Evolutionary conservation across 805 yeast species (phyloP), one percentile per base, ranked within the genome.

Genomic region (Kluyveromyces dobzhanskii): DNA sequence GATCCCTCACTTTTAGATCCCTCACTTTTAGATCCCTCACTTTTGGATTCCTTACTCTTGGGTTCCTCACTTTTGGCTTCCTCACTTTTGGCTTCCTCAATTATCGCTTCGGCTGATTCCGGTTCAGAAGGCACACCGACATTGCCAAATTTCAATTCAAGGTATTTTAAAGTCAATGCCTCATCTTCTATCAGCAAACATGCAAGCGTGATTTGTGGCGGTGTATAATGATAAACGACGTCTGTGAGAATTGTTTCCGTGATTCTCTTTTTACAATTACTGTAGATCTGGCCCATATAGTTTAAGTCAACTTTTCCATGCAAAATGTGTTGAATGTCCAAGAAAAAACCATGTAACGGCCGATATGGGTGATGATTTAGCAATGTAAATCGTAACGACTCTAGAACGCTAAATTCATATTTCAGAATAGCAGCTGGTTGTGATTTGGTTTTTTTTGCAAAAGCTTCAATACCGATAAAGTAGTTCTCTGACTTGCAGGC

Each of bases 131-230:
- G 24, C n/a, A n/a, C n/a, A n/a, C n/a, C n/a, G n/a, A n/a, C n/a
- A 9, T 9, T 21, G 7, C 69, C 65, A 47, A 80, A 80, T 56
- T 83, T 85, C 47, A 71, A 68, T 46, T 71, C 70, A 46, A 90
- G 61, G 60, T 88, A 88, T 45, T 76, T 69, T 39, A 75, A 75
- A 2, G 83, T 74, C 28, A 84, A 61, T 17, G 71, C 74, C 45
- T 71, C 76, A 59, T 86, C 84, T 11, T 71, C 75, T 39, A 72
- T 69, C 62, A 81, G 75, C 54, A 88, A 68, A 12, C 92, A 85
- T 0, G 96, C 92, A 38, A 92, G 65, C 1, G 97, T 96, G 23
- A 92, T 85, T 54, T 92, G 98, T 1, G 97, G 95, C 1, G 99
- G 99, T 0, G 97, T 80, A 61, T 65, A 90, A 26, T 77, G 65